Conservation (phyloP, 257 asterid species). For the Rehmannia glutinosa region DNA sequence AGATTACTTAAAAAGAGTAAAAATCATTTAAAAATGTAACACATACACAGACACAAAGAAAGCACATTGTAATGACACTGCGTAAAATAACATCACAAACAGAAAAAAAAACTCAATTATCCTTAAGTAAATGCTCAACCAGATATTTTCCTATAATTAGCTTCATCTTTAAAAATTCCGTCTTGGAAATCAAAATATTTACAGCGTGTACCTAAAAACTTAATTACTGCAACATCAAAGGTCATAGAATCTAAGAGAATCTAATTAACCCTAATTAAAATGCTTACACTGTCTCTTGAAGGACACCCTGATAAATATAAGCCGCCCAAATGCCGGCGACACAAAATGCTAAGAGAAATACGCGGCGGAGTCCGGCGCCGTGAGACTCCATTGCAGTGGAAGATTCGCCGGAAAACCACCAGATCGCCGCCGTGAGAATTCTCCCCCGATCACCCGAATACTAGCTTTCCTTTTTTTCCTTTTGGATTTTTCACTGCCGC, state of each 20-base stretch:
- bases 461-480: too few relatives aligned
- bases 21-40: background rate
- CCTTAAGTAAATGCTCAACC: background rate
- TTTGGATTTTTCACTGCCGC: background rate
- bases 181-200: background rate
- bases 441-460: slow-evolving; percentile 13
- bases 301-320: slow-evolving; percentile 89
- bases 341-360: slow-evolving; percentile 62
- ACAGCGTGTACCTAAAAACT: background rate
- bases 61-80: slow-evolving; percentile 9
- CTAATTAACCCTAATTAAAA: background rate
- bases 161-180: background rate
- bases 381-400: slow-evolving; percentile 58
- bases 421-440: slow-evolving; percentile 37
- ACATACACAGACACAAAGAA: background rate
- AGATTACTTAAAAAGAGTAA: background rate
- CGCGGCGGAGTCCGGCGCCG: slow-evolving; percentile 71
- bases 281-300: slow-evolving; percentile 81
- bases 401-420: slow-evolving; percentile 26
- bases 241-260: background rate
- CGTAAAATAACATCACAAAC: background rate
- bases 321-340: slow-evolving; percentile 95
- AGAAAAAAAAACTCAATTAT: background rate
- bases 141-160: background rate
- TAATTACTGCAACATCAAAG: background rate